phyloP scores from a whole-genome alignment of 306 rosid genomes.

The Trichosanthes truncata region DNA sequence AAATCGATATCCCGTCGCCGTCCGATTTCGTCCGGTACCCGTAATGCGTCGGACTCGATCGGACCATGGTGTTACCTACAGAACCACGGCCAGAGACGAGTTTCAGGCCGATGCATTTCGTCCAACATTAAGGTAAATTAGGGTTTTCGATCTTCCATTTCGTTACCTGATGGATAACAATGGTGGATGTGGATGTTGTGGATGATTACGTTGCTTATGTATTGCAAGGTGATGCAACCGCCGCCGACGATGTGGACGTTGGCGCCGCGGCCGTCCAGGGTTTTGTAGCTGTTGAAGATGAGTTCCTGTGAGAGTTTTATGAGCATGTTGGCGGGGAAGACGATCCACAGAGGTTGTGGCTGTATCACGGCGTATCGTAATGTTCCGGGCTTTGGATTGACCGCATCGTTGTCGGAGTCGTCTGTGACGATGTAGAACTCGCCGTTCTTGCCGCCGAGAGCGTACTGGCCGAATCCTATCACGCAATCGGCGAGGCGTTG shows the following conservation, averaged over 20 bases:
- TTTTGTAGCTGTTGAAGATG: conserved; percentile 79
- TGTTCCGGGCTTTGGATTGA: conserved; percentile 70
- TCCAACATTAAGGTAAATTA: neutral
- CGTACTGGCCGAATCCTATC: conserved; percentile 95
- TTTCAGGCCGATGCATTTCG: neutral
- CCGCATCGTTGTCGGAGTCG: conserved; percentile 70
- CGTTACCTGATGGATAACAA: conserved; percentile 63
- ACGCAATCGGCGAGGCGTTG: conserved; percentile 84
- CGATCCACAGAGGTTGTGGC: conserved; percentile 66
- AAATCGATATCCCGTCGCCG: conserved; percentile 82
- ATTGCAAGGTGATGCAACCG: conserved; percentile 90
- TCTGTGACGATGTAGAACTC: conserved; percentile 74
- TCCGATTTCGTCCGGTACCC: conserved; percentile 65
- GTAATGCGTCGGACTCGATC: conserved; percentile 65
- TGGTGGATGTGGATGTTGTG: conserved; percentile 90
- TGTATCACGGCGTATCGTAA: conserved; percentile 74
- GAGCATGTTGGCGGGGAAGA: conserved; percentile 69
- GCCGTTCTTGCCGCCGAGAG: conserved; percentile 82
- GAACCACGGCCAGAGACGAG: neutral
- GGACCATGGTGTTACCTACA: conserved; percentile 49
- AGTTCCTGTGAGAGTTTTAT: conserved; percentile 78
- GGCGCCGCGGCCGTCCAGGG: conserved; percentile 90
- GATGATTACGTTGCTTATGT: conserved; percentile 76
- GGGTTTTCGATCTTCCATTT: neutral
- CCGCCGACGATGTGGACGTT: conserved; percentile 95